These are phyloP conservation scores for Cryoendolithus antarcticus DNA, from an alignment of 2,329 filamentous ascomycete genomes.

Conservation along the genomic window DNA sequence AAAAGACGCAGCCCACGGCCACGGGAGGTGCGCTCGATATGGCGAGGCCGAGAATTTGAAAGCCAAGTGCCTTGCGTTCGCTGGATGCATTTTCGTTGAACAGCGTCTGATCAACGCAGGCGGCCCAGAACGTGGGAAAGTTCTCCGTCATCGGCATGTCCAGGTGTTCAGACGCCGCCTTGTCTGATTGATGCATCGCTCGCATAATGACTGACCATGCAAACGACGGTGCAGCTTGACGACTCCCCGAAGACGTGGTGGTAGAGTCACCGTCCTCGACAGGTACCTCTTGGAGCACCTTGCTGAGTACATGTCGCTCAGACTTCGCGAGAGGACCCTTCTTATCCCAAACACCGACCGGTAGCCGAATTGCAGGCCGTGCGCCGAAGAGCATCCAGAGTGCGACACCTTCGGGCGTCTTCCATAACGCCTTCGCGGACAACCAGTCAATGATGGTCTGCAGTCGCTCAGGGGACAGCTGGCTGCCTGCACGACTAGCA, in stretches of 20 bases:
- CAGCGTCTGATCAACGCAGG: slow-evolving; percentile 74
- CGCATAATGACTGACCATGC: slow-evolving; percentile 72
- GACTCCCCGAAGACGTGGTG: slow-evolving; percentile 40
- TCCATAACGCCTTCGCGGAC: slow-evolving; percentile 46
- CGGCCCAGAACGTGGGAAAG: slow-evolving; percentile 73
- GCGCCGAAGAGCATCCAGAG: slow-evolving; percentile 65
- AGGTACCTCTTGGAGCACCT: slow-evolving; percentile 66
- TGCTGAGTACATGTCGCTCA: slow-evolving; percentile 56
- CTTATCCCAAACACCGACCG: slow-evolving; percentile 58
- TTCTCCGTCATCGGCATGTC: slow-evolving; percentile 23
- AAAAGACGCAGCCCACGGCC: slow-evolving; percentile 55
- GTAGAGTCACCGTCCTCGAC: slow-evolving; percentile 38
- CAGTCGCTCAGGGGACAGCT: slow-evolving; percentile 8
- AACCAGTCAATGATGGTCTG: slow-evolving; percentile 16
- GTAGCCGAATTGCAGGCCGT: slow-evolving; percentile 53
- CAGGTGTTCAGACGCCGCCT: slow-evolving; percentile 2
- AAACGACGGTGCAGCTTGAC: slow-evolving; percentile 66
- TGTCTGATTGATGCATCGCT: slow-evolving; percentile 17
- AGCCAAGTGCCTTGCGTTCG: slow-evolving; percentile 83
- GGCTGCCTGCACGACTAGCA: slow-evolving; percentile 9
- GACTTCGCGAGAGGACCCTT: slow-evolving; percentile 60
- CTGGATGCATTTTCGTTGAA: slow-evolving; percentile 74
- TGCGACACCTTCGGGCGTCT: slow-evolving; percentile 78
- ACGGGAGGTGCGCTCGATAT: slow-evolving; percentile 41
- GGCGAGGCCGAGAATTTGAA: slow-evolving; percentile 72